Percentiles rank a stretch among this genome's conserved stretches.
Evolutionary conservation across 352 stramenopile species (phyloP).

Genomic region (Phytophthora sp.): DNA sequence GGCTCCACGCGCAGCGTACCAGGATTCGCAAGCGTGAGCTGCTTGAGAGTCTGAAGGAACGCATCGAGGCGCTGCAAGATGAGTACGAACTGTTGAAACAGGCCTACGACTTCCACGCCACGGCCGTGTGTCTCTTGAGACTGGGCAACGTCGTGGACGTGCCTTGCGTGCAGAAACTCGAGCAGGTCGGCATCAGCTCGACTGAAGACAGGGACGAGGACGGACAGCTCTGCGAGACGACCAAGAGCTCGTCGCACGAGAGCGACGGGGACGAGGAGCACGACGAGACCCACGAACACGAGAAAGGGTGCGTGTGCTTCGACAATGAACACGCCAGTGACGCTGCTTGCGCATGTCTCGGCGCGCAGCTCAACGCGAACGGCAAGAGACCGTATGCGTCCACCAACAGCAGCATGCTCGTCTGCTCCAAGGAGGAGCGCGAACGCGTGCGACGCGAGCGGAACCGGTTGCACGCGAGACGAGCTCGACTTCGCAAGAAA

Average conservation of each 20-base stretch:
- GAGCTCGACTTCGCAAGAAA: constrained; percentile 81
- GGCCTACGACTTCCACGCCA: constrained; percentile 78
- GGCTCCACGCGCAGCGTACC: constrained; percentile 76
- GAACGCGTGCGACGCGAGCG: constrained; percentile 76
- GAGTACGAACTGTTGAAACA: constrained; percentile 75
- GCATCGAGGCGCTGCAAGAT: constrained; percentile 62
- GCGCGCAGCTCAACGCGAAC: constrained; percentile 42
- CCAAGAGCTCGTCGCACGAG: constrained; percentile 32
- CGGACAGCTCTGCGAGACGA: constrained; percentile 30
- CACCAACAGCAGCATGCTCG: constrained; percentile 36
- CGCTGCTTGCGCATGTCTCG: constrained; percentile 36
- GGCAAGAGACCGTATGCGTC: constrained; percentile 47
- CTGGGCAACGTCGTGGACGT: constrained; percentile 50
- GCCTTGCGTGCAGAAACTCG: constrained; percentile 55
- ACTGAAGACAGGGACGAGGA: constrained; percentile 49
- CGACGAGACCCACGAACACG: constrained; percentile 47
- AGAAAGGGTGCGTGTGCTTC: constrained; percentile 52
- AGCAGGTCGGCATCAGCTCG: constrained; percentile 52
- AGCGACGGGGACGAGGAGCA: constrained; percentile 47
- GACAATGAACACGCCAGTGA: constrained; percentile 38
- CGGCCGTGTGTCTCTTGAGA: constrained; percentile 64
- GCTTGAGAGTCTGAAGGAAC: constrained; percentile 76
- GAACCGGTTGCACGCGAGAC: constrained; percentile 76
- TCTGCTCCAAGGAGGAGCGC: constrained; percentile 70
- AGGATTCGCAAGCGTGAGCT: constrained; percentile 79